phyloP scores from a whole-genome alignment of 1,284 basidiomycete genomes.

The Quambalaria eucalypti region DNA sequence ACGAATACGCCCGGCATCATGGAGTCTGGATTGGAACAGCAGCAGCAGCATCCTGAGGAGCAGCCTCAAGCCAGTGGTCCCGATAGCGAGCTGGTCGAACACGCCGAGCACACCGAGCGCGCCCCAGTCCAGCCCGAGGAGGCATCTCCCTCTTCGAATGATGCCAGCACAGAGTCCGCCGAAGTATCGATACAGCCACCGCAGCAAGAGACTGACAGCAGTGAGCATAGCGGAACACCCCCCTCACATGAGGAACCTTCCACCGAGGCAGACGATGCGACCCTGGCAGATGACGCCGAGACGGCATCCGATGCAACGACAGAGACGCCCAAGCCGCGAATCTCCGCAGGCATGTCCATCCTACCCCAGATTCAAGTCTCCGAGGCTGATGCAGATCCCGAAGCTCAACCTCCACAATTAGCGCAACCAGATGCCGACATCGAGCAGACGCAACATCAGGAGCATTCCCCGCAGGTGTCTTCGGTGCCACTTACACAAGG shows the following conservation, averaged over 20 bases:
- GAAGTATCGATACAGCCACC: neutral
- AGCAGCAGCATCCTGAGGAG: too few relatives aligned
- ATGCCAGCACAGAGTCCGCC: neutral
- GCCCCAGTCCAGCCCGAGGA: too few relatives aligned
- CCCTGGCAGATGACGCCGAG: neutral
- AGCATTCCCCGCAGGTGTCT: neutral
- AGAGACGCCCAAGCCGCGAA: neutral
- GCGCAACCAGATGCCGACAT: neutral
- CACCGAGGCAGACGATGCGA: too few relatives aligned
- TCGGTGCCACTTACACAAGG: neutral
- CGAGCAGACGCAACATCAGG: neutral
- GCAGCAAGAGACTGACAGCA: neutral
- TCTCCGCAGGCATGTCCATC: constrained; percentile 2
- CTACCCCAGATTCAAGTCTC: neutral
- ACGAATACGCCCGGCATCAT: too few relatives aligned
- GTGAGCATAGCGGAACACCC: neutral
- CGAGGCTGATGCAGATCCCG: neutral
- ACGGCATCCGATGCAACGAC: too few relatives aligned
- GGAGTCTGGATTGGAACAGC: too few relatives aligned
- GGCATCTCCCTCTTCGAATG: neutral
- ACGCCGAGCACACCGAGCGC: too few relatives aligned
- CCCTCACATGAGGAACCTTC: too few relatives aligned
- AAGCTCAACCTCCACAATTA: neutral
- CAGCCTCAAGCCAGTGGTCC: too few relatives aligned
- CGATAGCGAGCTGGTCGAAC: too few relatives aligned